A percentile compares a stretch with the other conserved stretches of the same genome.
These are phyloP conservation scores for Sphaerobolus stellatus DNA, from an alignment of 1,284 basidiomycete species.

Conservation along the genomic window DNA sequence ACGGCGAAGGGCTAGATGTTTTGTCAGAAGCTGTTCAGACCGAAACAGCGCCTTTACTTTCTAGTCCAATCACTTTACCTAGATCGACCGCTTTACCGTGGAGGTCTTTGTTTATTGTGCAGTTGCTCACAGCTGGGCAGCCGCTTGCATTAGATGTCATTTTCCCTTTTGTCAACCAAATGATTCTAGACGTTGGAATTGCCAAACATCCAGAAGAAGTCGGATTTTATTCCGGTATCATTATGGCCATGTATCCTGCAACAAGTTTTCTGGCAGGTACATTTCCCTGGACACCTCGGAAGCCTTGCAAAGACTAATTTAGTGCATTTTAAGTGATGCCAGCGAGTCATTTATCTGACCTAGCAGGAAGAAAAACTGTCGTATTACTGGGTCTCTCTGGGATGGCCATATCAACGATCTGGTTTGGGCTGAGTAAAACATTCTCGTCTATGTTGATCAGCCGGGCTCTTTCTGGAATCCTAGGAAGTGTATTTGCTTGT, in stretches of 20 bases:
- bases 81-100: too few species aligned
- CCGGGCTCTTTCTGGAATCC: conserved; percentile 5
- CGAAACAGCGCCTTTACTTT: too few species aligned
- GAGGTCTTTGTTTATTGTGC: not conserved
- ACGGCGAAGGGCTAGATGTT: too few species aligned
- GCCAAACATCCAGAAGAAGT: conserved; percentile 23
- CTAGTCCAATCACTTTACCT: too few species aligned
- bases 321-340: conserved; percentile 7
- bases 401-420: conserved; percentile 4
- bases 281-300: too few species aligned
- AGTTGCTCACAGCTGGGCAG: too few species aligned
- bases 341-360: conserved; percentile 5
- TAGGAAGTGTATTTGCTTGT: conserved; percentile 5
- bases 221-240: conserved; percentile 23
- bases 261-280: conserved; percentile 20
- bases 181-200: conserved; percentile 25
- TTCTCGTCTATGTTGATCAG: conserved; percentile 10
- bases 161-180: conserved; percentile 23
- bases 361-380: conserved; percentile 13
- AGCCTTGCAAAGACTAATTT: too few species aligned
- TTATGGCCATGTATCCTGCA: conserved; percentile 20
- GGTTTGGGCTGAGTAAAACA: conserved; percentile 13
- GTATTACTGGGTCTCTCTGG: conserved; percentile 6
- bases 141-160: conserved; percentile 24
- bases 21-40: too few species aligned